Base-by-base conservation (phyloP, 768 basidiomycete species). In the Piloderma croceum region DNA sequence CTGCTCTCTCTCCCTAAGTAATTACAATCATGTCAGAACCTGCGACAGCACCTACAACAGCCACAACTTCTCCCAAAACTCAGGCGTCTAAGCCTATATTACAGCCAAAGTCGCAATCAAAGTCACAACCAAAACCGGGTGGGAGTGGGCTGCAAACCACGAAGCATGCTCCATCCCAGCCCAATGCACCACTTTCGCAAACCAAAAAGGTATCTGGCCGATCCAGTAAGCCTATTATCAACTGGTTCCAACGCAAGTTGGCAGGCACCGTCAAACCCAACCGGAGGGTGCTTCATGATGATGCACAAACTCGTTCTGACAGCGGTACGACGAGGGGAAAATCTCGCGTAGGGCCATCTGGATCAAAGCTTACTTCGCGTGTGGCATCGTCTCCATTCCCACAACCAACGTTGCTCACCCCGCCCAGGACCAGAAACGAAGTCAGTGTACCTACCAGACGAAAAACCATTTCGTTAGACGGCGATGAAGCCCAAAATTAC, bases 191-290 rank as follows among this genome's bases (percentile, higher is more conserved):
- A n/a, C n/a, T n/a, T n/a, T n/a, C n/a, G n/a, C n/a, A n/a, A n/a
- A n/a, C 68, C 42, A 84, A 86, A 67, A 85, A 83, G 57, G 56
- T 76, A 6, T 63, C 80, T 40, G 74, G 77, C 35, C 77, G 82
- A 27, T 77, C 83, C 13, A 83, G 87, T 59, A 86, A 88, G 57
- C 89, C 89, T 7, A 83, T 91, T 51, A 81, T 91, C 52, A 84
- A 87, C 51, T 91, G 89, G 89, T 80, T 91, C 45, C 88, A 90
- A 54, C 79, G 86, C 48, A 91, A 91, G 60, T 70, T 91, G 11
- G 81, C 79, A 24, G 85, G 85, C 19, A 73, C 81, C 17, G 77
- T 69, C 25, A 77, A 74, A 45, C 52, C 67, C 17, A 79, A 81
- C 59, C 71, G 80, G 41, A 52, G 60, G 23, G 69, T 68, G 42